Base-by-base conservation (phyloP, 2,329 filamentous ascomycete species). In the Endocalyx cinctus region DNA sequence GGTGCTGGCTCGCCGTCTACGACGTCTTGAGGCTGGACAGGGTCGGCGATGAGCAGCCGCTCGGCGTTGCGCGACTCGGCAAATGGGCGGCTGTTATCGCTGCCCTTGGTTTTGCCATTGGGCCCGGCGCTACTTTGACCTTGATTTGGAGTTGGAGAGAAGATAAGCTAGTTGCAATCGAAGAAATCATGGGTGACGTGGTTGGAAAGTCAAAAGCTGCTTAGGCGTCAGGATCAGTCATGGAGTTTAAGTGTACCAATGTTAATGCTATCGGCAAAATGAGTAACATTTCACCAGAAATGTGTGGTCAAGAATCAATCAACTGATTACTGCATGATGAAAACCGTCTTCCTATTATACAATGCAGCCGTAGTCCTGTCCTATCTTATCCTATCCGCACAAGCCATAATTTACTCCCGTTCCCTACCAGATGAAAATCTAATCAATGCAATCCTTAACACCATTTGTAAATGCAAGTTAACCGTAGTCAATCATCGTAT, bases 91-190 rank as follows among this genome's bases (percentile, higher is more conserved):
- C 49, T 10, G 41, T 43, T 5, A 43, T 54, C 33, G 36, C 25
- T 5, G 30, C 39, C 7, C 13, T 47, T 19, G 38, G 47, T 8
- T 18, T 49, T 26, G 35, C 46, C 2, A 27, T 47, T n/a, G 51
- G 53, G 1, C 53, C 52, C 10, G 52, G 51, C 4, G 38, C 46
- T 6, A 40, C 48, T 17, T 31, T 52, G 14, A 41, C 43, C 11
- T 22, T 41, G 17, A 45, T 50, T 5, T 55, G 46, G 47, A 43
- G 38, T 29, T 51, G 47, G 51, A 44, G 48, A 31, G 53, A 56
- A 29, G 45, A 54, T 16, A 38, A 37, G 11, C 40, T 55, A 4
- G 39, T 48, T 5, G 37, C 44, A 41, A 48, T 56, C 10, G 50
- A 53, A 37, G 42, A 42, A 5, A 46, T 39, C 6, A 19, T 41